phyloP scores from a whole-genome alignment of 306 rosid species.

The Prunus kanzakura region DNA sequence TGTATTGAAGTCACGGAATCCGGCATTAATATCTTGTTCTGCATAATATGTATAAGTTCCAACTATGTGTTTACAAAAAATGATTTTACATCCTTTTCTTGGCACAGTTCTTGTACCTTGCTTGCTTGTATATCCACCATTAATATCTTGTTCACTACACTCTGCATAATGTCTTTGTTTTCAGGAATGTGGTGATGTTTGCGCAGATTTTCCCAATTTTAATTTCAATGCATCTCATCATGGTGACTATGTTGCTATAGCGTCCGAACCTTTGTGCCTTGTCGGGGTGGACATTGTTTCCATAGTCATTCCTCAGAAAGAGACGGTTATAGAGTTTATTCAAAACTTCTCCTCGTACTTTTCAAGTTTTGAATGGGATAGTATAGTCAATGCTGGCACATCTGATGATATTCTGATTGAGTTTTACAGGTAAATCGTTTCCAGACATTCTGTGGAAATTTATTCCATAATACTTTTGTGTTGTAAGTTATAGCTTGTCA shows the following conservation, averaged over 20 bases:
- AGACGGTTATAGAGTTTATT: slow-evolving; percentile 46
- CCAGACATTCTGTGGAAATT: no score
- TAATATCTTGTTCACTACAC: background rate
- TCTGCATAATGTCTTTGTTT: background rate
- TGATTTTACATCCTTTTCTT: background rate
- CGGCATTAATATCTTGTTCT: background rate
- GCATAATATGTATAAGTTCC: background rate
- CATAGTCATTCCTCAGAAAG: slow-evolving; percentile 50
- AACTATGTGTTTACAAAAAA: background rate
- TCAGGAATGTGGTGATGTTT: slow-evolving; percentile 47
- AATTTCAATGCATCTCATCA: slow-evolving; percentile 90
- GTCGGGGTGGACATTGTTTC: slow-evolving; percentile 86
- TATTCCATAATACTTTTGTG: no score
- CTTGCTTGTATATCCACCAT: background rate
- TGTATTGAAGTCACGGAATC: background rate
- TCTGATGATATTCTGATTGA: slow-evolving; percentile 49
- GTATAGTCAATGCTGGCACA: slow-evolving; percentile 53
- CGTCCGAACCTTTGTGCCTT: slow-evolving; percentile 82
- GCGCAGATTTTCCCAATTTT: slow-evolving; percentile 61
- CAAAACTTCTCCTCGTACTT: slow-evolving; percentile 63
- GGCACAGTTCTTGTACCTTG: background rate
- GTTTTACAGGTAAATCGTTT: slow-evolving; percentile 59
- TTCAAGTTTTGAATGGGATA: slow-evolving; percentile 74
- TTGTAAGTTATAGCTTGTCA: no score
- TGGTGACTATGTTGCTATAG: slow-evolving; percentile 88